These are phyloP conservation scores for Primulina tabacum DNA, from an alignment of 257 asterid genomes.

Conservation along the genomic window DNA sequence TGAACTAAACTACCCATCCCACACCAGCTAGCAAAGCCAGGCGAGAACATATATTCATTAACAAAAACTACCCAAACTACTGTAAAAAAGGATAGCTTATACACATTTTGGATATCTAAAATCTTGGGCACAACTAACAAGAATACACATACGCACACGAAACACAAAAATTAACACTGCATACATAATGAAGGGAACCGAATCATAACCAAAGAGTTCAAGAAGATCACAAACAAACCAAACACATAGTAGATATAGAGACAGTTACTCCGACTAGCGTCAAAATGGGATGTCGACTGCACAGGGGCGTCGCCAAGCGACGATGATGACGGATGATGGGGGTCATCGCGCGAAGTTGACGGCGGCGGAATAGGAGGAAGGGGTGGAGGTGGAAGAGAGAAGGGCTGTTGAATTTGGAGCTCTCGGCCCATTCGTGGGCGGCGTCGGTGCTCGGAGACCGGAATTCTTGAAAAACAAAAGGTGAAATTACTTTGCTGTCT, in stretches of 20 bases:
- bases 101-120: background rate
- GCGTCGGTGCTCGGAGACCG: background rate
- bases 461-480: background rate
- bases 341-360: constrained; percentile 32
- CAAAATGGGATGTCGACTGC: constrained; percentile 45
- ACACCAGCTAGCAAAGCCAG: too few species aligned
- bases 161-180: background rate
- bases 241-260: background rate
- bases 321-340: constrained; percentile 29
- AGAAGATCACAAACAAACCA: background rate
- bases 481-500: background rate
- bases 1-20: too few species aligned
- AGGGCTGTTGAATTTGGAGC: constrained; percentile 45
- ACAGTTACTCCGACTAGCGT: constrained; percentile 67
- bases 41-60: too few species aligned
- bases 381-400: constrained; percentile 64
- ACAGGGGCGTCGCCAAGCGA: constrained; percentile 28
- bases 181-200: background rate
- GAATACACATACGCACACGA: background rate
- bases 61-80: too few species aligned
- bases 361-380: constrained; percentile 38
- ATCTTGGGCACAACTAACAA: constrained; percentile 14
- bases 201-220: constrained; percentile 2
- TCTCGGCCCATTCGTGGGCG: constrained; percentile 42
- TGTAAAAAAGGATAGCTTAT: background rate